Conservation (phyloP, 495 filamentous ascomycete genomes). For the Annulohypoxylon bovei region DNA sequence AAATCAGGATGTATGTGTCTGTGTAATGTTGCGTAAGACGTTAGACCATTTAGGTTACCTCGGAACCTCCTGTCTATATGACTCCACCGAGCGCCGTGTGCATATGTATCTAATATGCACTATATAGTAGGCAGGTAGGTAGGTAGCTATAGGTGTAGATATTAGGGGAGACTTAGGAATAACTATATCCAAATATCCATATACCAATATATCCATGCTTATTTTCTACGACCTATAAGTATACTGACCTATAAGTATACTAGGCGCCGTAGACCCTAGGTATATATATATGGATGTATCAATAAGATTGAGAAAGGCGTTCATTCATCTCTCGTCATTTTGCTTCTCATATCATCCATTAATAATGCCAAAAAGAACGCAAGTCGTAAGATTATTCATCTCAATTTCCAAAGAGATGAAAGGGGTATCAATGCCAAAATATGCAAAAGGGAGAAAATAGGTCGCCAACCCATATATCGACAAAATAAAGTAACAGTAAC, state of each 20-base stretch:
- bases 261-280: not conserved
- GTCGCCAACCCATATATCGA: not conserved
- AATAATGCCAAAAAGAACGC: not conserved
- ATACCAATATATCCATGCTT: not conserved
- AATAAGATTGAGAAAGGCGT: conserved; percentile 3
- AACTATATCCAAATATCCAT: not conserved
- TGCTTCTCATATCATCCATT: not conserved
- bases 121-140: not conserved
- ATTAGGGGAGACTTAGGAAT: not conserved
- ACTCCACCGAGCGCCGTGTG: not conserved
- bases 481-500: not conserved
- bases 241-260: not conserved
- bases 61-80: too few species aligned
- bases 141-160: not conserved
- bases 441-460: conserved; percentile 9
- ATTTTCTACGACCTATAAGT: not conserved
- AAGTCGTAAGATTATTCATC: not conserved
- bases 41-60: not conserved
- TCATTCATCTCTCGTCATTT: not conserved
- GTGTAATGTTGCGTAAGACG: not conserved
- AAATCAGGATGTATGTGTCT: not conserved
- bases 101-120: not conserved
- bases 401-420: conserved; percentile 8
- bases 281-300: not conserved
- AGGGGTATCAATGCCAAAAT: conserved; percentile 35